These are phyloP conservation scores for Orbilia blumenaviensis DNA, from an alignment of 2,329 filamentous ascomycete genomes.

Conservation along the genomic window DNA sequence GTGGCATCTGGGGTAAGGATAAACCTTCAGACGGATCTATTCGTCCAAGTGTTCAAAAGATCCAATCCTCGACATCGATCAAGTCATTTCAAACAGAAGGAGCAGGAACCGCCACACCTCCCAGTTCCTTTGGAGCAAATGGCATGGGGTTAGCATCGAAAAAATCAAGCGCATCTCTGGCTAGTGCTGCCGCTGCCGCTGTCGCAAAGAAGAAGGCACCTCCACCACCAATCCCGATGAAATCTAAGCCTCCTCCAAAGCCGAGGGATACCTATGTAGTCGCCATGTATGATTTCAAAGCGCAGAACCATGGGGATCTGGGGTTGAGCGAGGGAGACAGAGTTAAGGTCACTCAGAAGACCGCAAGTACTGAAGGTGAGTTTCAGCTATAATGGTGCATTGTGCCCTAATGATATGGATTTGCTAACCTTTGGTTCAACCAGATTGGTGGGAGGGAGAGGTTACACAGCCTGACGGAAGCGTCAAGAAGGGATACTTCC, in stretches of 20 bases:
- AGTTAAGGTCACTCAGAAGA: constrained; percentile 39
- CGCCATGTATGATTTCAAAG: constrained; percentile 35
- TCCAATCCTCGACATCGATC: constrained; percentile 44
- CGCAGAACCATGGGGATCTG: constrained; percentile 38
- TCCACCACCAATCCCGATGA: constrained; percentile 44
- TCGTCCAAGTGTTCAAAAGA: constrained; percentile 21
- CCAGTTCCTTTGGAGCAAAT: not conserved
- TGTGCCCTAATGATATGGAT: too few relatives aligned
- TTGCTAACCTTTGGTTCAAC: not conserved
- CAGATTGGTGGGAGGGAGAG: constrained; percentile 54
- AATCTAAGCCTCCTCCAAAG: constrained; percentile 43
- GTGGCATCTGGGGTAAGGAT: constrained; percentile 26
- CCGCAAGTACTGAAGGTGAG: constrained; percentile 37
- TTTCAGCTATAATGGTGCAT: too few relatives aligned
- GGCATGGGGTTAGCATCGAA: not conserved
- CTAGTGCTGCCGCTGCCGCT: constrained; percentile 28
- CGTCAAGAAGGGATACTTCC: constrained; percentile 34
- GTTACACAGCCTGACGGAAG: not conserved
- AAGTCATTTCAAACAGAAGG: constrained; percentile 20
- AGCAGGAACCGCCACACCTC: not conserved
- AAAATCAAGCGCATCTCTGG: constrained; percentile 8
- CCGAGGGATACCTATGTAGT: constrained; percentile 25
- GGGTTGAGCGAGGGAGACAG: constrained; percentile 36
- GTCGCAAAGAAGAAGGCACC: constrained; percentile 48
- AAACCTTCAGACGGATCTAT: constrained; percentile 29